Conservation (phyloP, 345 rosid species). For the Noccaea caerulescens region DNA sequence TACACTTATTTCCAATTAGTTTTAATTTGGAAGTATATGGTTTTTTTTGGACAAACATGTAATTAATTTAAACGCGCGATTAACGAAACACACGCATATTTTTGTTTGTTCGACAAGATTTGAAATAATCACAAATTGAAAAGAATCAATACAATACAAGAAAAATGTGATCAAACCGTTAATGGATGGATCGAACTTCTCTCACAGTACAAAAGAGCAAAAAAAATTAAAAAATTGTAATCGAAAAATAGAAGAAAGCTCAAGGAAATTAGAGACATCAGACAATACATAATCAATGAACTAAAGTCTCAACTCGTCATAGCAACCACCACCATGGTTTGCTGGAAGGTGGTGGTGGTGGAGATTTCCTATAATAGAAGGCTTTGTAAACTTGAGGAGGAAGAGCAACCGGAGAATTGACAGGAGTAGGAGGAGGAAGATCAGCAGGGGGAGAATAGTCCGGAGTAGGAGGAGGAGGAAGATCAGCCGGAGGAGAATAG, state of each 20-base stretch:
- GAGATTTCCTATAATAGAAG: constrained; percentile 38
- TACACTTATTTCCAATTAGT: too few relatives aligned
- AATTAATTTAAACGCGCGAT: background rate
- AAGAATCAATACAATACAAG: constrained; percentile 24
- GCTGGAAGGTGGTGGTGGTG: constrained; percentile 40
- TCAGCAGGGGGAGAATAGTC: constrained; percentile 27
- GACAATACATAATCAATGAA: constrained; percentile 17
- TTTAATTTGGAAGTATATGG: too few relatives aligned
- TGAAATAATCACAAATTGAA: background rate
- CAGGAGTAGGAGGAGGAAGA: constrained; percentile 10
- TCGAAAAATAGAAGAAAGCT: constrained; percentile 6
- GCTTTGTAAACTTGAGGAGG: constrained; percentile 36
- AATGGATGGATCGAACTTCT: constrained; percentile 20
- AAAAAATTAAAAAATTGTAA: background rate
- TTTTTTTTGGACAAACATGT: background rate
- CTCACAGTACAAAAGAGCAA: constrained; percentile 8
- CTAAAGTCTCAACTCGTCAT: constrained; percentile 22
- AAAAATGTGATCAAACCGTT: background rate
- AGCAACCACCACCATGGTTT: constrained; percentile 42
- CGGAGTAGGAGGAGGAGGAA: constrained; percentile 21
- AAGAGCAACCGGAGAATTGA: background rate
- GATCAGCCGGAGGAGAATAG: constrained; percentile 2
- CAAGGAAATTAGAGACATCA: constrained; percentile 4
- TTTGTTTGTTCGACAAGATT: background rate
- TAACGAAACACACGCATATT: background rate